Evolutionary conservation across 805 yeast species (phyloP).

Genomic region (Wickerhamiella azymoides): DNA sequence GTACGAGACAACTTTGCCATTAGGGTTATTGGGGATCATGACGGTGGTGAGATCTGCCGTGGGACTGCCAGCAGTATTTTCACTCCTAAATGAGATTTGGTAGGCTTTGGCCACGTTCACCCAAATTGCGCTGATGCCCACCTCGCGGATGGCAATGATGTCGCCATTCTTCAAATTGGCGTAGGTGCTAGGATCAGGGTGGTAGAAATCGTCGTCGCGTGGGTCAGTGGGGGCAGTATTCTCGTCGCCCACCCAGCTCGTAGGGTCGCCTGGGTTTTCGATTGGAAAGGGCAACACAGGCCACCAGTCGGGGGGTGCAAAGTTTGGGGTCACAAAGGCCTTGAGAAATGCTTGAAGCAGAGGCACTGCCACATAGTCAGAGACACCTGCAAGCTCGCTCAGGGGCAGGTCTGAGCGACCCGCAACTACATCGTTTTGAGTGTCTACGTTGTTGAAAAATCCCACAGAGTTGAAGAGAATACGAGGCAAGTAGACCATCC

Average conservation of each 20-base stretch:
- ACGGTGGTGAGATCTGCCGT: slow-evolving; percentile 13
- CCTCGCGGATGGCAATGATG: slow-evolving; percentile 11
- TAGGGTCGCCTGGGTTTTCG: slow-evolving; percentile 5
- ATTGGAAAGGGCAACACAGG: slow-evolving; percentile 2
- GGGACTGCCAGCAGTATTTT: slow-evolving; percentile 7
- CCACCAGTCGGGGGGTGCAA: slow-evolving; percentile 4
- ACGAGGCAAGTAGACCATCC: not conserved
- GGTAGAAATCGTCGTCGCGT: slow-evolving; percentile 10
- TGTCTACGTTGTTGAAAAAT: not conserved
- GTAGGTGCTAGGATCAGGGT: slow-evolving; percentile 4
- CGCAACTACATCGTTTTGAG: not conserved
- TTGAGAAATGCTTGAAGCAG: slow-evolving; percentile 24
- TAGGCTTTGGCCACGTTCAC: slow-evolving; percentile 6
- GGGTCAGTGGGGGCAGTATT: slow-evolving; percentile 7
- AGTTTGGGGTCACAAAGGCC: slow-evolving; percentile 16
- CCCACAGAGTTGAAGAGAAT: not conserved
- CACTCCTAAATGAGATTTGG: slow-evolving; percentile 13
- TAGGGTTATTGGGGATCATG: slow-evolving; percentile 8
- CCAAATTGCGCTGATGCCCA: slow-evolving; percentile 6
- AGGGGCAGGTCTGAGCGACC: not conserved
- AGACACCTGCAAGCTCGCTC: not conserved
- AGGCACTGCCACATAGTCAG: slow-evolving; percentile 10
- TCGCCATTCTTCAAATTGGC: slow-evolving; percentile 9
- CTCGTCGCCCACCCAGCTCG: slow-evolving; percentile 5
- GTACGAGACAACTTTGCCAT: slow-evolving; percentile 13